Evolutionary conservation across 2,329 filamentous ascomycete genomes (phyloP), one percentile per base, ranked within the genome.

Genomic region (Ophiostoma novo-ulmi): DNA sequence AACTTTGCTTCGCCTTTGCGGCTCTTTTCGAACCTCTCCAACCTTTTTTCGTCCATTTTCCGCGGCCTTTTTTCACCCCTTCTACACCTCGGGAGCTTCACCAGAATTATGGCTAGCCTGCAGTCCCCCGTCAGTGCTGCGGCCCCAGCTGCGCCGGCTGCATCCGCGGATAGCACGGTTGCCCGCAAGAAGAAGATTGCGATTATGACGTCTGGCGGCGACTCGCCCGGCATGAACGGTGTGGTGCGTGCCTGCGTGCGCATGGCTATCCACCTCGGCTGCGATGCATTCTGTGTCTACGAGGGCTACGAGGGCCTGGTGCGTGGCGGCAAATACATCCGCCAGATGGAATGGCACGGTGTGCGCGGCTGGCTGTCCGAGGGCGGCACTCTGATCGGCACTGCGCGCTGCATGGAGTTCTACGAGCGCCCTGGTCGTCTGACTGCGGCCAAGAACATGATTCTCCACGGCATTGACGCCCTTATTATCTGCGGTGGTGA

Each of bases 221-320:
- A 97, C 85, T 92, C 93, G 75, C 94, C 93, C 2, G 94, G 94
- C 79, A 97, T 97, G 94, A 97, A 95, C 80, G 93, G 89, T 73
- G 92, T 92, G 48, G 93, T 97, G 52, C 88, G 94, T 73, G 93
- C 94, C 68, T 91, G 97, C 38, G 92, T 99, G 71, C 91, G 95
- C 75, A 97, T 93, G 87, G 88, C 93, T 68, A 92, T 98, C 75
- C 89, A 95, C 80, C 87, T 91, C 80, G 89, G 87, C 73, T 94
- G 91, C 78, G 91, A 94, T 76, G 86, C 91, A 73, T 95, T 87
- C 77, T 92, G 89, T 76, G 84, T 95, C 78, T 95, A 94, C 80
- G 95, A 98, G 80, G 95, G 95, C 73, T 99, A 99, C 82, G 93
- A 98, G 78, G 95, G 95, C 61, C 85, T 99, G 70, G 94, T 99